phyloP scores from a whole-genome alignment of 805 yeast genomes.

The Ogataea sp. region DNA sequence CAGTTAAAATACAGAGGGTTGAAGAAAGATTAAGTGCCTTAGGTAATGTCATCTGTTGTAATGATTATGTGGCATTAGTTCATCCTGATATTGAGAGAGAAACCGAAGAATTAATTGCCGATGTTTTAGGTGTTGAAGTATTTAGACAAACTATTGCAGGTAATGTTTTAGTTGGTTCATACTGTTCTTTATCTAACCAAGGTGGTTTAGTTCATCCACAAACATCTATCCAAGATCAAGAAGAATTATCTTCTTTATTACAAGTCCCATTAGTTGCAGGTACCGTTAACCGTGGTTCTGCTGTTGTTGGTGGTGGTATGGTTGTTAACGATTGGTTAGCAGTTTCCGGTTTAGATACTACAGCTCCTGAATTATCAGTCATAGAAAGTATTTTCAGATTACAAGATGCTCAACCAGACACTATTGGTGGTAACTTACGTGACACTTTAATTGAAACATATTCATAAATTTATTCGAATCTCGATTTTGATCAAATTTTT shows the following conservation, averaged over 20 bases:
- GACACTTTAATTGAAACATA: conserved; percentile 91
- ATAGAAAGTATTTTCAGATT: conserved; percentile 92
- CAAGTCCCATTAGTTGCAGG: conserved; percentile 99
- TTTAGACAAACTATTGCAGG: conserved; percentile 99
- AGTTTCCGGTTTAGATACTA: conserved; percentile 93
- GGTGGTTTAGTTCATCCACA: conserved; percentile 99
- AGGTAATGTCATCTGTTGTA: conserved; percentile 97
- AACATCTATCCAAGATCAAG: conserved; percentile 96
- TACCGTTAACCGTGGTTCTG: conserved; percentile 94
- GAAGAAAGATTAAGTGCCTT: conserved; percentile 96
- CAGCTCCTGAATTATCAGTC: conserved; percentile 97
- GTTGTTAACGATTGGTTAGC: conserved; percentile 98
- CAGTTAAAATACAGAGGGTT: conserved; percentile 92
- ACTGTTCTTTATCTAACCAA: conserved; percentile 90
- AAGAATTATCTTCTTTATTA: conserved; percentile 87
- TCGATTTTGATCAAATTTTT: background rate
- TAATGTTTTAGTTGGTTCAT: conserved; percentile 93
- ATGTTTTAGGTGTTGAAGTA: conserved; percentile 96
- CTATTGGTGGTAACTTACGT: conserved; percentile 77
- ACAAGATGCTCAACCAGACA: conserved; percentile 85
- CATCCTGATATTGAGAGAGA: conserved; percentile 99
- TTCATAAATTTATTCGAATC: conserved; percentile 33
- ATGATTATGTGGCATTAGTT: conserved; percentile 96
- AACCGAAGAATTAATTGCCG: conserved; percentile 97
- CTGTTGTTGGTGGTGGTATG: conserved; percentile 98